phyloP scores from a whole-genome alignment of 345 rosid species.

The Eutrema yunnanense region DNA sequence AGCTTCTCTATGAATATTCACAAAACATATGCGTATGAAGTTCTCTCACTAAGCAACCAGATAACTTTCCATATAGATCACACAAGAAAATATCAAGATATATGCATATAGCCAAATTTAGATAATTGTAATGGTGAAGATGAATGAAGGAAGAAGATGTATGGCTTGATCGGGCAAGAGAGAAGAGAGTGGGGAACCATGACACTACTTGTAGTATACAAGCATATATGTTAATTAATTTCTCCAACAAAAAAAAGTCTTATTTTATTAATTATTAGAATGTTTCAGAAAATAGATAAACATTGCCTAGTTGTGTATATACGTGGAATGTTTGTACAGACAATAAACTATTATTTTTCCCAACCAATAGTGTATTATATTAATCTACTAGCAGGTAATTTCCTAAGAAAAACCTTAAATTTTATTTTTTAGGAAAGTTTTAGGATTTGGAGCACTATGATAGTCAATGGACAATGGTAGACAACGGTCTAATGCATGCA shows the following conservation, averaged over 20 bases:
- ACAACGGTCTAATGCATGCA: slow-evolving; percentile 29
- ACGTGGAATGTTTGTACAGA: not conserved
- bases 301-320: not conserved
- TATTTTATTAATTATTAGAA: not conserved
- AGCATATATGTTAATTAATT: not conserved
- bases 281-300: not conserved
- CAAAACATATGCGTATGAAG: not conserved
- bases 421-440: not conserved
- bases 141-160: slow-evolving; percentile 3
- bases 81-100: not conserved
- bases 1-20: not conserved
- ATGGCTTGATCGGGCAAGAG: slow-evolving; percentile 4
- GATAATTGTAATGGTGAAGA: slow-evolving; percentile 5
- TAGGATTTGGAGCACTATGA: not conserved
- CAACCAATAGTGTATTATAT: not conserved
- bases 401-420: not conserved
- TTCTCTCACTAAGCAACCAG: not conserved
- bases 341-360: not conserved
- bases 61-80: not conserved
- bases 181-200: slow-evolving; percentile 28
- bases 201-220: slow-evolving; percentile 19
- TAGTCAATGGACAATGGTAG: slow-evolving; percentile 2
- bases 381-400: not conserved
- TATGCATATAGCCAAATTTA: not conserved
- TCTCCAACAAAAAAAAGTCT: not conserved